Base-by-base conservation (phyloP, 164 flowering plant species). In the Pachysandra terminalis region DNA sequence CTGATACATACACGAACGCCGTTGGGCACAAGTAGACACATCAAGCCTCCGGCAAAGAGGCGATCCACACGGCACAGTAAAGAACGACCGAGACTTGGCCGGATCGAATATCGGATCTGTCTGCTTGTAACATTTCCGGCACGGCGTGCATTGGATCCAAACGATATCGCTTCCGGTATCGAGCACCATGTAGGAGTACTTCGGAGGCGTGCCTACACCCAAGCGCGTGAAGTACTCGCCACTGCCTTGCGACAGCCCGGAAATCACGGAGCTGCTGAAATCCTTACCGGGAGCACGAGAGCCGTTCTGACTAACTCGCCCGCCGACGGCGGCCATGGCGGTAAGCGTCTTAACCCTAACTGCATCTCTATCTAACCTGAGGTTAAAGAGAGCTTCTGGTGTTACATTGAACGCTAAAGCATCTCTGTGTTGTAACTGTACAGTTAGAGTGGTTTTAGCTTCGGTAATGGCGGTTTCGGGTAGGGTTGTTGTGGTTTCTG, bases 91-190 rank as follows among this genome's bases (percentile, higher is more conserved):
- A 4, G 93, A 88, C 13, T 70, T 73, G 0, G 58, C 17, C 56
- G 93, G 93, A 75, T 88, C 79, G 75, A 88, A 88, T n/a, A 88
- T 64, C 48, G 86, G 89, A 76, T 82, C 90, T 28, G 84, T 37
- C 53, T 88, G 93, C 21, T 80, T 57, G 81, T 88, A 88, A 71
- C 93, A 88, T 51, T 71, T 82, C 73, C 51, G 67, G 68, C 93
- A 88, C 0, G 90, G 93, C 19, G 83, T 71, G 62, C 93, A 88
- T 72, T 88, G 93, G 71, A 86, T 59, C 93, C 93, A 88, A n/a
- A 82, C 81, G 73, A 88, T 72, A 78, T 88, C 93, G 74, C 88
- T 84, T 19, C 93, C 93, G 8, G 93, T 88, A 68, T 88, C 93
- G 13, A 88, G 73, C 23, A 86, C 90, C 86, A 87, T 78, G 80